Percentiles rank a stretch among this genome's conserved stretches.
Evolutionary conservation across 1,284 basidiomycete genomes (phyloP).

Genomic region (Inonotus hispidus): DNA sequence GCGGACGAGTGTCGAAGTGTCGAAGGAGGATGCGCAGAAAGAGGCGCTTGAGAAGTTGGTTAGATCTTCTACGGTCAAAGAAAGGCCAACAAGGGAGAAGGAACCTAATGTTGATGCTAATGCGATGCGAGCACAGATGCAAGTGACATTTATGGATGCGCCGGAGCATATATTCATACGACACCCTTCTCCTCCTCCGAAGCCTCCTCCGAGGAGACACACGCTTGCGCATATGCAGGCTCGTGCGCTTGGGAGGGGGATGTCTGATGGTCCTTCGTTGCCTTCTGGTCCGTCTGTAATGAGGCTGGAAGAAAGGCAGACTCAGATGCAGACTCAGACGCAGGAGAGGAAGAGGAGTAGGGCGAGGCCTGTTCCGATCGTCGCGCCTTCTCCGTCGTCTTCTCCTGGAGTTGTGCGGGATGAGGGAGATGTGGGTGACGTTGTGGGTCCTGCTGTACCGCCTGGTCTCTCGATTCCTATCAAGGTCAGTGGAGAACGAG

Average conservation of each 20-base stretch:
- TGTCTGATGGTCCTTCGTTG: neutral
- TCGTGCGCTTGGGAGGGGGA: neutral
- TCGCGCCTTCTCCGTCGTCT: neutral
- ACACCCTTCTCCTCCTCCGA: neutral
- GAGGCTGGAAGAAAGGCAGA: neutral
- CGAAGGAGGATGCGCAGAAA: neutral
- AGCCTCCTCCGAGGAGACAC: neutral
- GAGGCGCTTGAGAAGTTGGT: neutral
- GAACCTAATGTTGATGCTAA: neutral
- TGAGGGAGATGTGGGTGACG: no score
- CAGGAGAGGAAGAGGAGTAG: neutral
- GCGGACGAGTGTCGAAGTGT: neutral
- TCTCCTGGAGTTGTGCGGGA: neutral
- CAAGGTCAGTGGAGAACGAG: neutral
- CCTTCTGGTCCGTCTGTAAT: neutral
- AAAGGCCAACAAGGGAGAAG: neutral
- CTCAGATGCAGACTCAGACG: neutral
- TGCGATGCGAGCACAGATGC: neutral
- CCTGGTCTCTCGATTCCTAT: neutral
- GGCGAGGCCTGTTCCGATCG: neutral
- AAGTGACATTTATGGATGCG: neutral
- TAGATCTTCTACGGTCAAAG: neutral
- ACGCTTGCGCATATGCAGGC: conserved; percentile 6
- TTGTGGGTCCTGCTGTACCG: neutral
- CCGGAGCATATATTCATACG: neutral